Conservation (phyloP, 148 eudicot genomes). For the Rhododendron griersonianum region DNA sequence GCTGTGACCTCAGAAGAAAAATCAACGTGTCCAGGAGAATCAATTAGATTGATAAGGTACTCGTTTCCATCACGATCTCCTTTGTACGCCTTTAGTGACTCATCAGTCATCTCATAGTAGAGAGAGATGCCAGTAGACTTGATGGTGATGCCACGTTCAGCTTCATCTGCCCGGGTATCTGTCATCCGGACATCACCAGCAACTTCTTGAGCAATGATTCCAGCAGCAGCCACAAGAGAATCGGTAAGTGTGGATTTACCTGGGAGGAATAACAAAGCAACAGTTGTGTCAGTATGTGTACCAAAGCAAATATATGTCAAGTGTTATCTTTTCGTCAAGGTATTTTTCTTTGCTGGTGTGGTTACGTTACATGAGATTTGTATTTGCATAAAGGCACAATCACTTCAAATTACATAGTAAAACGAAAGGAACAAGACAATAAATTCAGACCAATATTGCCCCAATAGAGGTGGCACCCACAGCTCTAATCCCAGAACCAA, state of each 20-base stretch:
- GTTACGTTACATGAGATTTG: not conserved
- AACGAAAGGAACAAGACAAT: not conserved
- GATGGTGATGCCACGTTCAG: constrained; percentile 81
- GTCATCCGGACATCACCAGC: constrained; percentile 90
- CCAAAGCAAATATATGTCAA: not conserved
- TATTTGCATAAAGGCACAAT: not conserved
- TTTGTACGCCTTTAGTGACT: constrained; percentile 30
- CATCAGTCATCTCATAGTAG: constrained; percentile 65
- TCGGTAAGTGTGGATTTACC: constrained; percentile 75
- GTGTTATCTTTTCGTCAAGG: not conserved
- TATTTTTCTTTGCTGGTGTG: not conserved
- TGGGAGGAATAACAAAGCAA: constrained; percentile 12
- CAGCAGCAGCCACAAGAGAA: constrained; percentile 83
- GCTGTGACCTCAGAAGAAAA: constrained; percentile 79
- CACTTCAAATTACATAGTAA: not conserved
- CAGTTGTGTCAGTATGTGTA: not conserved
- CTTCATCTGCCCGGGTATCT: constrained; percentile 79
- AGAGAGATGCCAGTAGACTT: constrained; percentile 76
- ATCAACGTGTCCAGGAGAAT: constrained; percentile 80
- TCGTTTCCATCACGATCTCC: constrained; percentile 55
- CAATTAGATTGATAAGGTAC: constrained; percentile 71
- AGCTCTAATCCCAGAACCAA: not conserved
- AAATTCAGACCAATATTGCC: not conserved
- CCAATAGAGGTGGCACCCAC: not conserved
- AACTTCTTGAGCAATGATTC: constrained; percentile 73